Evolutionary conservation across 805 yeast genomes (phyloP), one percentile per base, ranked within the genome.

Genomic region (Phaffomyces thermotolerans): DNA sequence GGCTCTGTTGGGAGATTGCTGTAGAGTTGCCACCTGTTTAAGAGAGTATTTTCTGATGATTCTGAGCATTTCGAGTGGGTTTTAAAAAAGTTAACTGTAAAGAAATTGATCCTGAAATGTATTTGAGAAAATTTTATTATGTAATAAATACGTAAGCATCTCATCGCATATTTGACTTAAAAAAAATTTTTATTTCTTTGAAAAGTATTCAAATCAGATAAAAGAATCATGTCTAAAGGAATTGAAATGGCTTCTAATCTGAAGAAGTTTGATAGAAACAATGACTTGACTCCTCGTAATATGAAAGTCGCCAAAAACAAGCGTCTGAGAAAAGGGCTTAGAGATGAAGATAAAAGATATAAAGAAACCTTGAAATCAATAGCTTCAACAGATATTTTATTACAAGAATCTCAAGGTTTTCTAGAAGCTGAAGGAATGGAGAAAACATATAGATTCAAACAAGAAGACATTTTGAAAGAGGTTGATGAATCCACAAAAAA

Each of bases 341-440:
- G 78, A 52, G 72, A 79, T 52, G 65, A 79, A 32, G 95, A 91
- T 59, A 71, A 72, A 34, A 81, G 82, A 53, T 85, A 84, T 63
- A 75, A 78, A 50, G 84, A 81, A 47, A 95, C 96, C 1, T 76
- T 85, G n/a, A 70, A 73, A 51, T 75, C 88, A 9, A 96, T 96
- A 2, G 88, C 90, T 10, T 80, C 83, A 5, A 84, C 97, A 0
- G 97, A 93, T 54, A 73, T 88, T 56, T 71, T 93, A 49, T 67
- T 88, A 30, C 86, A 84, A 48, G 98, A 93, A 66, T 82, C 84
- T 25, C 76, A 73, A 5, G 99, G 99, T 37, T 84, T 72, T 56
- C 63, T 93, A 49, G 99, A 93, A 63, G 88, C 96, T 6, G 99
- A 93, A 57, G 57, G 82, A n/a, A 81, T 91, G 90, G 99, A 93